Base-by-base conservation (phyloP, 2,329 filamentous ascomycete species). In the Septoria linicola region DNA sequence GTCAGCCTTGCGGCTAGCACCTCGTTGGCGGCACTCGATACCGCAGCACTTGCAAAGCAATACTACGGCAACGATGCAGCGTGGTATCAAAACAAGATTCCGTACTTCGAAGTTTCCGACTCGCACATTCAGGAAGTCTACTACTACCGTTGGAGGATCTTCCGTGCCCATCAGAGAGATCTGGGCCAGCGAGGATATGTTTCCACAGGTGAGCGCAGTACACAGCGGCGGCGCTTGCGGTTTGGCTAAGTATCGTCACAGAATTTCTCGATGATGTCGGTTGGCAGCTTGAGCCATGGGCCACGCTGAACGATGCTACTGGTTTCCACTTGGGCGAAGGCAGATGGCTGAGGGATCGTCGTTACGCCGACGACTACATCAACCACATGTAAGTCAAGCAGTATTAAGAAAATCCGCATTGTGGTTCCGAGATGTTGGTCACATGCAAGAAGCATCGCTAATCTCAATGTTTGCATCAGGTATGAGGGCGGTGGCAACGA, bases 101-200 rank as follows among this genome's bases (percentile, higher is more conserved):
- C 70, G 1, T 68, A 69, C 45, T 73, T 73, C 51, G 69, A 72
- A 42, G 68, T 67, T 14, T 71, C 68, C 41, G 69, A 72, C 46
- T 39, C 60, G 1, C 55, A 67, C 8, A 66, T 73, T 13, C 70
- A 67, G 1, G 68, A 73, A 14, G 72, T 75, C 8, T 75, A 74
- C 59, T 75, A 75, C 60, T 75, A 75, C 53, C 71, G 73, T 25
- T 74, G 72, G 73, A 68, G 66, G 20, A 65, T 75, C 20, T 75
- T 72, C 61, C 68, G 72, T 2, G 66, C 72, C 0, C 73, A 75
- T 51, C 73, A 74, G 57, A 69, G 72, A 20, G 72, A 75, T 46
- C 61, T 74, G 0, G 73, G 73, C 7, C 50, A 66, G 2, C 62
- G 69, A 13, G 72, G 72, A 1, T 75, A 68, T 58, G 73, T 75